These are phyloP conservation scores for Aspergillus bombycis DNA, from an alignment of 2,329 filamentous ascomycete species.

Conservation along the genomic window DNA sequence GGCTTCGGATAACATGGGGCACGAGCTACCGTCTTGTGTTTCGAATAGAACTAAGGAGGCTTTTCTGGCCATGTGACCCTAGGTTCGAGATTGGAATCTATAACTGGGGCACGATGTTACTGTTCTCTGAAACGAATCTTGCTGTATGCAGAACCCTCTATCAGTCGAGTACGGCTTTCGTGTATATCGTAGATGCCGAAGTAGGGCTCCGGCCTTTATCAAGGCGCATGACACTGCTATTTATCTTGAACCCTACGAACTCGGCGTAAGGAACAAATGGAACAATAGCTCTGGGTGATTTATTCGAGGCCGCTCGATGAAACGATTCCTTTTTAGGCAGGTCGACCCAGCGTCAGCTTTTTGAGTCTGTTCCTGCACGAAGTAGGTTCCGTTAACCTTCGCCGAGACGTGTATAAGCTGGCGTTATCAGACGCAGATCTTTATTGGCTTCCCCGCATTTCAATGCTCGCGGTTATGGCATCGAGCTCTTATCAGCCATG, in stretches of 20 bases:
- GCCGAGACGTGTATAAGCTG: not conserved
- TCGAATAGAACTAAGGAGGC: not conserved
- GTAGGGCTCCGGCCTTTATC: not conserved
- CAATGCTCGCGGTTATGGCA: not conserved
- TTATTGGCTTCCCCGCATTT: not conserved
- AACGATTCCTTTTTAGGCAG: constrained; percentile 20
- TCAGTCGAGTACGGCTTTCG: not conserved
- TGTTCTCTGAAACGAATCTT: not conserved
- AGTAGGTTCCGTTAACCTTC: not conserved
- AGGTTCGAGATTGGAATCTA: not conserved
- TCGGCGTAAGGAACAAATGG: not conserved
- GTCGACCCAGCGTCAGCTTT: constrained; percentile 21
- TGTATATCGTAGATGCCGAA: not conserved
- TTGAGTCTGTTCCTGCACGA: not conserved
- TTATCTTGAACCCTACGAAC: not conserved
- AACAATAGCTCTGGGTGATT: not conserved
- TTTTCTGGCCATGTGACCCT: not conserved
- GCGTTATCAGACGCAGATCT: not conserved
- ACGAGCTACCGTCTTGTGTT: not conserved
- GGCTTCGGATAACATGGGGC: too few species aligned
- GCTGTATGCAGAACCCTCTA: not conserved
- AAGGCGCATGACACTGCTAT: not conserved
- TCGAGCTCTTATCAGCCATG: not conserved
- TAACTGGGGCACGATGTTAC: not conserved
- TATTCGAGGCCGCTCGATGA: not conserved